Evolutionary conservation across 176 grass and related monocot genomes (phyloP), one percentile per base, ranked within the genome.

Genomic region (Dendrocalamus sinicus): DNA sequence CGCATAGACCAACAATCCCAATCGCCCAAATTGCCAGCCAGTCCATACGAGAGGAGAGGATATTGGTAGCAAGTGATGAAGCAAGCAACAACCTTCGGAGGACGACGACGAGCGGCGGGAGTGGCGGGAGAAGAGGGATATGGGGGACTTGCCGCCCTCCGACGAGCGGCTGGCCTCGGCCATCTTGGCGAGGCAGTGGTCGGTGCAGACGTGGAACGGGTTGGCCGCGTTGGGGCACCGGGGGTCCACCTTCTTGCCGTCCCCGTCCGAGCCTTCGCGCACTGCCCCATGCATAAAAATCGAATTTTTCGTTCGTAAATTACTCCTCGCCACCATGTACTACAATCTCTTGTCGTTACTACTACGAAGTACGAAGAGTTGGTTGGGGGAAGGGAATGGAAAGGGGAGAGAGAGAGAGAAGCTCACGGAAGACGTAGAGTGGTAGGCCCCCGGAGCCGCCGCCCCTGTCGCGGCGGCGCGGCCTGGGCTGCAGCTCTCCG

Each of bases 151-250:
- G 47, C 37, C 75, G 4, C 86, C 90, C 60, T 93, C 85, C 54
- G 51, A 65, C 81, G 86, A 84, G 22, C 89, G 84, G 62, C 70
- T 75, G 4, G 17, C 77, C 14, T 79, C 78, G 52, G 81, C 65
- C 6, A 85, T 90, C 83, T 90, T 99, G 50, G 78, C 39, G 10
- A 65, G 50, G 90, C 96, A 99, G 70, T 91, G 67, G 8, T 96
- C 86, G 11, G 88, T 86, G 67, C 96, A 99, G 28, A 91, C 81
- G 70, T 99, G 96, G 84, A 88, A 99, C 2, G 91, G 93, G 76
- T 99, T 99, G 46, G 88, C 9, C 15, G 90, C 88, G 89, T 94
- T 96, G 43, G 84, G 88, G 86, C 96, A 99, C 37, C 81, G 90
- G 4, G 90, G 90, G 50, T 94, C 93, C 66, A 96, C 96, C 82